Evolutionary conservation across 805 yeast genomes (phyloP).

Genomic region (Lachancea mirantina): DNA sequence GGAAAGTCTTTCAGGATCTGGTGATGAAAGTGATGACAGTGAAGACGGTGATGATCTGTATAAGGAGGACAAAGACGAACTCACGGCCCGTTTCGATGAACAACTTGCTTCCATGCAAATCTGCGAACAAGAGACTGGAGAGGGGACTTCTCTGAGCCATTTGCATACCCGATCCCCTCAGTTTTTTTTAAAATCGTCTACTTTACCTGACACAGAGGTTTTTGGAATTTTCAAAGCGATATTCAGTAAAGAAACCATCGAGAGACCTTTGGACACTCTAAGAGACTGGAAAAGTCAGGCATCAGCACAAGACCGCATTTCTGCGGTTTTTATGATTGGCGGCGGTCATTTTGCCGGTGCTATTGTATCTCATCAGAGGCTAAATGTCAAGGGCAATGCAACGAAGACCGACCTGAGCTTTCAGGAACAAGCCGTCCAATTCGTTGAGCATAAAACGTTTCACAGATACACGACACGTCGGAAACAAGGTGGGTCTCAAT

Average conservation of each 20-base stretch:
- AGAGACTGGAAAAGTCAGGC: constrained; percentile 31
- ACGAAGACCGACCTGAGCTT: constrained; percentile 41
- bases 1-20: constrained; percentile 56
- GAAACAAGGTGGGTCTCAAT: constrained; percentile 96
- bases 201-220: constrained; percentile 40
- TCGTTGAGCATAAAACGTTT: constrained; percentile 74
- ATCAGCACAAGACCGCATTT: constrained; percentile 27
- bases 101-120: constrained; percentile 17
- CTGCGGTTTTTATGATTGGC: constrained; percentile 88
- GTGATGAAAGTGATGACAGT: constrained; percentile 33
- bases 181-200: constrained; percentile 46
- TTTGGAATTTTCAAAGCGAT: constrained; percentile 65
- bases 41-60: constrained; percentile 21
- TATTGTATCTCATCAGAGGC: constrained; percentile 65
- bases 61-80: constrained; percentile 19
- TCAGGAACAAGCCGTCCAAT: constrained; percentile 55
- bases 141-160: constrained; percentile 39
- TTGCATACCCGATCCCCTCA: constrained; percentile 67
- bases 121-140: constrained; percentile 24
- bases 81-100: constrained; percentile 23
- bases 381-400: constrained; percentile 48
- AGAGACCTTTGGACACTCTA: constrained; percentile 47
- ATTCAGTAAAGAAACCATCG: constrained; percentile 38
- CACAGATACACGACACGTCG: constrained; percentile 94
- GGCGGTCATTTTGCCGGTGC: constrained; percentile 99